These are phyloP conservation scores for Thelephora terrestris DNA, from an alignment of 1,284 basidiomycete genomes.

Conservation along the genomic window DNA sequence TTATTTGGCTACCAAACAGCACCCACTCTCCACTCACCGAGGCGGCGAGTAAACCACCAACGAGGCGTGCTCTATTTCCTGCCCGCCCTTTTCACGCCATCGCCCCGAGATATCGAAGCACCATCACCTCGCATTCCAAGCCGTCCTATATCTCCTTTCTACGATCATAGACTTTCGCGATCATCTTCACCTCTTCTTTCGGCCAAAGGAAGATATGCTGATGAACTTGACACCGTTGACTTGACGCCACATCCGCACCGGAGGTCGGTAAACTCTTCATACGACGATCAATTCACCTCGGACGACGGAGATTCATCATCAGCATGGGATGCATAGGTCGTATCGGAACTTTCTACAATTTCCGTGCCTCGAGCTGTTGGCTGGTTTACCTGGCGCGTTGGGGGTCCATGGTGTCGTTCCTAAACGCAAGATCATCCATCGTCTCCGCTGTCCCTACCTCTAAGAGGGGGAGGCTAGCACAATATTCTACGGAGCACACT, in stretches of 20 bases:
- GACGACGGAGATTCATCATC: neutral
- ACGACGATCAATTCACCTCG: neutral
- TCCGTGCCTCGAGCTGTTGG: no score
- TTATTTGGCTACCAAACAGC: slow-evolving; percentile 29
- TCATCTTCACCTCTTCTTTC: slow-evolving; percentile 18
- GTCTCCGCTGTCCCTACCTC: no score
- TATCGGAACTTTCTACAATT: neutral
- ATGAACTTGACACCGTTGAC: slow-evolving; percentile 16
- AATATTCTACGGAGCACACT: no score
- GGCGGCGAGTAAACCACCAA: slow-evolving; percentile 36
- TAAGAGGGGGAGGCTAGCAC: no score
- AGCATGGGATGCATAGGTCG: neutral
- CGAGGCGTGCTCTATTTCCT: slow-evolving; percentile 71
- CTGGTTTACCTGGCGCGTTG: no score
- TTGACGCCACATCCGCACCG: neutral
- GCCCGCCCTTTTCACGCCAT: slow-evolving; percentile 62
- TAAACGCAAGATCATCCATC: no score
- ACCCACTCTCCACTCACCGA: slow-evolving; percentile 27
- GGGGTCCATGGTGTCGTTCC: no score
- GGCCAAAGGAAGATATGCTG: slow-evolving; percentile 26
- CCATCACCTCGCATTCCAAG: slow-evolving; percentile 22
- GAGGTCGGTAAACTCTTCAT: neutral
- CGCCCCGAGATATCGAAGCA: slow-evolving; percentile 36
- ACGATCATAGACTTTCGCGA: slow-evolving; percentile 6
- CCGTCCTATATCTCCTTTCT: slow-evolving; percentile 14